Evolutionary conservation across 2,329 filamentous ascomycete species (phyloP), one percentile per base, ranked within the genome.

Genomic region (Alternaria atra): DNA sequence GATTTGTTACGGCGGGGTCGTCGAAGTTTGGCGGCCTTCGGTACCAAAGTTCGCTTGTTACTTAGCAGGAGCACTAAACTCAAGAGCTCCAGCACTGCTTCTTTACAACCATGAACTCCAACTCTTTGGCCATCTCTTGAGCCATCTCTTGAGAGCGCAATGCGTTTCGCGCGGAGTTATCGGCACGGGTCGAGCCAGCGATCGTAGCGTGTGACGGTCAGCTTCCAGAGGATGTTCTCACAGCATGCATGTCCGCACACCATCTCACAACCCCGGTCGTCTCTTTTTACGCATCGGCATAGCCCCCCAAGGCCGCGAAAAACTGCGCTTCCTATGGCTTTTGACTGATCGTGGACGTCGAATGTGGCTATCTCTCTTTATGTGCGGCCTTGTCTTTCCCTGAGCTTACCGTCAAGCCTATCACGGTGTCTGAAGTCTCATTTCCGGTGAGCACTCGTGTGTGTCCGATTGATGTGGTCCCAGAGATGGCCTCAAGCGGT

Each of bases 191-290:
- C 13, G 55, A 23, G 32, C 37, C 37, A 37, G 32, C 12, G 8
- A n/a, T 40, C 25, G 10, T 47, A 20, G 29, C n/a, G 35, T 30
- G 25, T 1, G 15, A 27, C 8, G 37, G 4, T 42, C 29, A 27
- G 6, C n/a, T 32, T 47, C 29, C n/a, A 32, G 29, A 20, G n/a
- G 3, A 47, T 47, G 6, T 32, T 13, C 10, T 7, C n/a, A 13
- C 29, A 23, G 44, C 29, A 61, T 61, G 53, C 53, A 47, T n/a
- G 48, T 34, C 50, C 37, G n/a, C 48, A 53, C 58, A 61, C 58
- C 53, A 57, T 37, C 46, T 23, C 30, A 46, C 29, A 27, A 52
- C 42, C 55, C 55, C 17, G 12, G 60, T 25, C 35, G 8, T 7
- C 39, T 47, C 30, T 40, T 47, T 42, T 7, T 8, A 30, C 25